Percentiles rank a stretch among this genome's conserved stretches.
These are phyloP conservation scores for Neofusicoccum kwambonambiense DNA, from an alignment of 2,329 filamentous ascomycete species.

Conservation along the genomic window DNA sequence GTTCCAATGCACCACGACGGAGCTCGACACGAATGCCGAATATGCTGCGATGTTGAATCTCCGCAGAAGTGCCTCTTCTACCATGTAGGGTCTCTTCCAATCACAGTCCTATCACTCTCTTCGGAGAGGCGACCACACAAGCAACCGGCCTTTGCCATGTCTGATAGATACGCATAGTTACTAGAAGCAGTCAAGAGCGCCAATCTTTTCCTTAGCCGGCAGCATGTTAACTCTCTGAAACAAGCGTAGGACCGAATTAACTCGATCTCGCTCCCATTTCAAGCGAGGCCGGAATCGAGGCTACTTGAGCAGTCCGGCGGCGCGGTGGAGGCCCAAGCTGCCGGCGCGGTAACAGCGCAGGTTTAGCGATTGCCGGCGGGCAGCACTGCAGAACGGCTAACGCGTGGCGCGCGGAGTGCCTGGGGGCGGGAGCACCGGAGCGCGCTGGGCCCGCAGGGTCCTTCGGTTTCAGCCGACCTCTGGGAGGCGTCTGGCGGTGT, in stretches of 20 bases:
- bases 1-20: neutral
- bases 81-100: no score
- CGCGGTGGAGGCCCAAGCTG: neutral
- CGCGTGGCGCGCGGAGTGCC: neutral
- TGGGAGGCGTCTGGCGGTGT: neutral
- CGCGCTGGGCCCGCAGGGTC: neutral
- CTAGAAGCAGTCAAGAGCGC: neutral
- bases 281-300: neutral
- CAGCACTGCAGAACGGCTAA: neutral
- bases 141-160: neutral
- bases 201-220: neutral
- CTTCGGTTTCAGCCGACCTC: neutral
- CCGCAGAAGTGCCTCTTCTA: no score
- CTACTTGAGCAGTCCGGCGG: no score
- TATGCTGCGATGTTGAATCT: no score
- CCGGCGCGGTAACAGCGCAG: neutral
- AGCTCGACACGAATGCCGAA: neutral
- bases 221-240: neutral
- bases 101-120: no score
- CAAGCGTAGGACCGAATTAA: neutral
- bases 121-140: no score
- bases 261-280: neutral
- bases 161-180: neutral
- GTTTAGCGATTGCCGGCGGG: no score
- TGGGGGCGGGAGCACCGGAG: neutral